Base-by-base conservation (phyloP, 2,329 filamentous ascomycete genomes). In the Ophiocordyceps camponoti-rufipedis region DNA sequence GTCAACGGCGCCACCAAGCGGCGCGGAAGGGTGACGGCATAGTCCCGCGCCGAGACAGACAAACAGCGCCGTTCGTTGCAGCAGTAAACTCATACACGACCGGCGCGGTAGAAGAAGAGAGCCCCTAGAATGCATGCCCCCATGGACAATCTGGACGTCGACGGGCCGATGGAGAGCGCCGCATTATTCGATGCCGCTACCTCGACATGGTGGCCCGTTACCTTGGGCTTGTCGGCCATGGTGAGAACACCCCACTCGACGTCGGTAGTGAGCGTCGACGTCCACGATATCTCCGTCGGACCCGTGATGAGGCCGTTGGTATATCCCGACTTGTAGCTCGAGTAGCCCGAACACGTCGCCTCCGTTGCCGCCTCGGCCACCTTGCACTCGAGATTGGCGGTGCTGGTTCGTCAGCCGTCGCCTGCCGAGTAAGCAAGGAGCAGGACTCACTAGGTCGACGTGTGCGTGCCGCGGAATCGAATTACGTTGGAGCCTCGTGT, bases 341-440 rank as follows among this genome's bases (percentile, higher is more conserved):
- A 68, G 49, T 67, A 70, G 18, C 68, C 68, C 0, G 66, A 70
- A 49, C 69, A 71, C 5, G 64, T 67, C 16, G 68, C 68, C 10
- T 58, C 61, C 5, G 66, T 68, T 5, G 58, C 66, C 23, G 58
- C 66, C 23, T 60, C 65, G 18, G 59, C 53, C 23, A 71, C 56
- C 14, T 58, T 55, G 53, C 68, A 71, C 45, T 58, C 62, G 14
- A 71, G 57, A 43, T 67, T 57, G 38, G 64, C 66, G 28, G 63
- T 69, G 43, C 67, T 70, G 49, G 29, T 8, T 44, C 31, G 18
- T 38, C 31, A 44, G 42, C 42, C 16, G n/a, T 9, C 18, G 16
- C 5, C 38, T 18, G 18, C 18, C 39, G 7, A 9, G n/a, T 14
- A 41, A 19, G 39, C 10, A 42, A 23, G 19, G 6, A 42, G n/a